A percentile compares a stretch with the other conserved stretches of the same genome.
These are phyloP conservation scores for Arthrobotrys megalospora DNA, from an alignment of 2,329 filamentous ascomycete genomes.

Conservation along the genomic window DNA sequence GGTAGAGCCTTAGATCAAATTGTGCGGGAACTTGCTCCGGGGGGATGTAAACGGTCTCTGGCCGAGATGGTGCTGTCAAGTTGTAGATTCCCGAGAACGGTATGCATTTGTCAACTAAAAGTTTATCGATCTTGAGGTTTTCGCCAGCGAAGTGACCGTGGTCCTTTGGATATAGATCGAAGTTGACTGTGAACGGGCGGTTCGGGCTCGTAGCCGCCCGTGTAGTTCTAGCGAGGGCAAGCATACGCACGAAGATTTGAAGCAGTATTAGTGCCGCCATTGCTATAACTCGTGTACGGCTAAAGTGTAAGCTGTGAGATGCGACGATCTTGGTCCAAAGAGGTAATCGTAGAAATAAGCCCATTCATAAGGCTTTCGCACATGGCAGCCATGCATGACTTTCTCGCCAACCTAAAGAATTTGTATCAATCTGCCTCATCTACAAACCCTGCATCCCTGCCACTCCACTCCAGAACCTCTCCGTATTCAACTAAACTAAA, in stretches of 20 bases:
- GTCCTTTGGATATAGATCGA: slow-evolving; percentile 30
- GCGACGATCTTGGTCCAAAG: slow-evolving; percentile 36
- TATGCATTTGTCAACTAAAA: slow-evolving; percentile 15
- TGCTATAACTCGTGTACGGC: not conserved
- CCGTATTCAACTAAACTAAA: slow-evolving; percentile 27
- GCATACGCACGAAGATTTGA: not conserved
- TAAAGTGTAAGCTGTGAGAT: not conserved
- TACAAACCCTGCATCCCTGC: not conserved
- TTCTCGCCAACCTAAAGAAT: slow-evolving; percentile 35
- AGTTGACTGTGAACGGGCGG: slow-evolving; percentile 6
- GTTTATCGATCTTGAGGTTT: slow-evolving; percentile 13
- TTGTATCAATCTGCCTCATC: slow-evolving; percentile 56
- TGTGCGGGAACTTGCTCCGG: slow-evolving; percentile 1
- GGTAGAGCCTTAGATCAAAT: slow-evolving; percentile 33
- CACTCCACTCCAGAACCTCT: slow-evolving; percentile 7
- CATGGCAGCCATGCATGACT: not conserved
- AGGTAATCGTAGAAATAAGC: not conserved
- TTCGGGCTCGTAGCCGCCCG: not conserved
- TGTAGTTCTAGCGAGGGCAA: not conserved
- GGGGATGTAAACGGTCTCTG: slow-evolving; percentile 27
- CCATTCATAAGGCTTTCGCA: slow-evolving; percentile 20
- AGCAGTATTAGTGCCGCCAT: not conserved
- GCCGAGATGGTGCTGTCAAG: slow-evolving; percentile 1
- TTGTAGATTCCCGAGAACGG: slow-evolving; percentile 15
- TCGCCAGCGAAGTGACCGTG: slow-evolving; percentile 11